phyloP scores from a whole-genome alignment of 2,329 filamentous ascomycete genomes.

The Aspergillus candidus region DNA sequence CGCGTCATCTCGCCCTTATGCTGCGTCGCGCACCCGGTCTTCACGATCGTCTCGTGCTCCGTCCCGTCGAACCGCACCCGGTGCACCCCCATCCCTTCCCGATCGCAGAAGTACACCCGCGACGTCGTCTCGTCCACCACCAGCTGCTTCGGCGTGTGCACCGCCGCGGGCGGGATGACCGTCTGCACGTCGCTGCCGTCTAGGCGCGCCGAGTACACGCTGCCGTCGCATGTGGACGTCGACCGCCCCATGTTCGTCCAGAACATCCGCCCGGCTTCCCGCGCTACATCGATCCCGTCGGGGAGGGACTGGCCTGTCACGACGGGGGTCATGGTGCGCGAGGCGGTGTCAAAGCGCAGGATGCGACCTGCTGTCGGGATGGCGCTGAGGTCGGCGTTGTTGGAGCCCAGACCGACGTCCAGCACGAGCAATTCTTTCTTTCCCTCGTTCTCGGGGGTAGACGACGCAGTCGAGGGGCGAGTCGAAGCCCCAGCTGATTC shows the following conservation, averaged over 20 bases:
- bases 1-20: constrained; percentile 26
- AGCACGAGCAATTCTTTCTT: constrained; percentile 17
- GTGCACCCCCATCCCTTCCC: constrained; percentile 37
- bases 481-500: no score
- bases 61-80: constrained; percentile 33
- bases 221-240: constrained; percentile 36
- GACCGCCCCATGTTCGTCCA: constrained; percentile 48
- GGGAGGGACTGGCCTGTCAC: constrained; percentile 28
- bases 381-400: constrained; percentile 12
- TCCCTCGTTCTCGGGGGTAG: constrained; percentile 2
- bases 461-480: background rate
- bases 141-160: constrained; percentile 48
- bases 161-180: constrained; percentile 39
- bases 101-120: constrained; percentile 40
- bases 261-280: constrained; percentile 35
- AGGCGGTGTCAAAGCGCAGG: constrained; percentile 9
- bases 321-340: constrained; percentile 11
- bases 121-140: constrained; percentile 20
- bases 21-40: constrained; percentile 24
- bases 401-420: constrained; percentile 19
- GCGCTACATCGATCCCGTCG: constrained; percentile 43
- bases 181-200: constrained; percentile 43
- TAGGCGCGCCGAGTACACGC: constrained; percentile 40
- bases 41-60: constrained; percentile 33
- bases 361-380: constrained; percentile 9